phyloP scores from a whole-genome alignment of 2,329 filamentous ascomycete species.

The Tolypocladium sp. region DNA sequence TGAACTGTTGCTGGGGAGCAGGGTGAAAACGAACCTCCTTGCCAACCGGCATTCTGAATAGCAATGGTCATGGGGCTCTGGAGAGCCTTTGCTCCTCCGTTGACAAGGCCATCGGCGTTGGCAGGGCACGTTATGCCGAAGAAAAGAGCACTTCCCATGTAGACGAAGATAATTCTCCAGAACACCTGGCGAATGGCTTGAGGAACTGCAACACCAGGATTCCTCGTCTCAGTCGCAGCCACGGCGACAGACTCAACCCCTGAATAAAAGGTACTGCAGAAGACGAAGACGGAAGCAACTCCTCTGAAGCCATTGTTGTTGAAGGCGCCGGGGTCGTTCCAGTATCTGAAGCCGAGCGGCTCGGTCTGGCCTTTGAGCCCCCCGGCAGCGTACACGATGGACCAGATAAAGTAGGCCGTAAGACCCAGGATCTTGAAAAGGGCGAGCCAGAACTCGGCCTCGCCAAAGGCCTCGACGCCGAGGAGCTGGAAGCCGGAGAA shows the following conservation, averaged over 20 bases:
- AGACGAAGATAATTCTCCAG: slow-evolving; percentile 52
- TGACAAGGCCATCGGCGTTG: slow-evolving; percentile 54
- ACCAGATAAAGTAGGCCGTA: slow-evolving; percentile 64
- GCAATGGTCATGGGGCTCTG: slow-evolving; percentile 67
- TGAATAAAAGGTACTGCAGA: slow-evolving; percentile 61
- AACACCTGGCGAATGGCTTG: slow-evolving; percentile 52
- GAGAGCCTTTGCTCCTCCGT: slow-evolving; percentile 51
- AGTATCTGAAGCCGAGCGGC: slow-evolving; percentile 60
- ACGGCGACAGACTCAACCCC: slow-evolving; percentile 58
- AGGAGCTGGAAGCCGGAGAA: slow-evolving; percentile 62
- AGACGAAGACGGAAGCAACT: slow-evolving; percentile 57
- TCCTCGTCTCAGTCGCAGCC: slow-evolving; percentile 51
- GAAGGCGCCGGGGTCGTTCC: slow-evolving; percentile 63
- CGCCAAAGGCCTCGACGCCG: slow-evolving; percentile 66
- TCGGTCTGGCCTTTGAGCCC: slow-evolving; percentile 51
- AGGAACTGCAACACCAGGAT: slow-evolving; percentile 46
- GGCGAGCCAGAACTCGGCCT: slow-evolving; percentile 73
- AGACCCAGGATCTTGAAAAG: slow-evolving; percentile 62
- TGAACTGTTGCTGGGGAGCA: neutral
- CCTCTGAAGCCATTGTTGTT: slow-evolving; percentile 56
- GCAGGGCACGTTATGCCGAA: slow-evolving; percentile 67
- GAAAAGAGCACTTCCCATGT: slow-evolving; percentile 65
- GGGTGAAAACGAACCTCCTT: slow-evolving; percentile 37
- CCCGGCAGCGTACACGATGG: slow-evolving; percentile 61
- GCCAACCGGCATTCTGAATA: slow-evolving; percentile 64